A percentile compares a stretch with the other conserved stretches of the same genome.
These are phyloP conservation scores for Microsporum canis DNA, from an alignment of 2,329 filamentous ascomycete species.

Conservation along the genomic window DNA sequence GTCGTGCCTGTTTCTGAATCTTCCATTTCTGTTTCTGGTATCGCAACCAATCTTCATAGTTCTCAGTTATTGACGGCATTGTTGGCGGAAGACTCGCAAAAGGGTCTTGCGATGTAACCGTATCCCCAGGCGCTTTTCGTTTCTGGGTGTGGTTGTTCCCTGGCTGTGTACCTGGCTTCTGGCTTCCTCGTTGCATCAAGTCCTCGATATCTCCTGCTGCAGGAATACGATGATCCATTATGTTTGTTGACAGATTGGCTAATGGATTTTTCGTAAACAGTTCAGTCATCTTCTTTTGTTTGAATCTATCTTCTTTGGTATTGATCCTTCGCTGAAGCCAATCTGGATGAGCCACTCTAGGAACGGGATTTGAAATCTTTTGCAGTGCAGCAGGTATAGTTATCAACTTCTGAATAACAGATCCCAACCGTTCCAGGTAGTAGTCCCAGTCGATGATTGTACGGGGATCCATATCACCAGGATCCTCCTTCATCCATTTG, in stretches of 20 bases:
- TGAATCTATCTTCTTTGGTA: conserved; percentile 91
- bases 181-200: conserved; percentile 50
- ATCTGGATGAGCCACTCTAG: conserved; percentile 84
- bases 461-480: conserved; percentile 78
- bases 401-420: conserved; percentile 96
- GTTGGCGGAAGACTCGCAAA: conserved; percentile 69
- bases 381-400: conserved; percentile 95
- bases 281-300: conserved; percentile 98
- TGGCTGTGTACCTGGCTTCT: conserved; percentile 53
- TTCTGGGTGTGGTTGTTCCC: conserved; percentile 51
- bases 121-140: conserved; percentile 58
- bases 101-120: conserved; percentile 56
- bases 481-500: conserved; percentile 94
- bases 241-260: conserved; percentile 55
- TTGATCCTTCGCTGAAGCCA: conserved; percentile 93
- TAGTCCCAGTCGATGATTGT: conserved; percentile 93
- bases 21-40: conserved; percentile 99
- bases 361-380: conserved; percentile 88
- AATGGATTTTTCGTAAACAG: conserved; percentile 61
- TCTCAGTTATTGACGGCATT: conserved; percentile 74
- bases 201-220: conserved; percentile 65
- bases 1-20: conserved; percentile 81
- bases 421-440: conserved; percentile 88
- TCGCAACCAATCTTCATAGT: conserved; percentile 77
- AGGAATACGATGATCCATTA: conserved; percentile 45